Percentiles rank a stretch among this genome's conserved stretches.
Conservation (phyloP, 164 flowering plant species). For the Stephania japonica region DNA sequence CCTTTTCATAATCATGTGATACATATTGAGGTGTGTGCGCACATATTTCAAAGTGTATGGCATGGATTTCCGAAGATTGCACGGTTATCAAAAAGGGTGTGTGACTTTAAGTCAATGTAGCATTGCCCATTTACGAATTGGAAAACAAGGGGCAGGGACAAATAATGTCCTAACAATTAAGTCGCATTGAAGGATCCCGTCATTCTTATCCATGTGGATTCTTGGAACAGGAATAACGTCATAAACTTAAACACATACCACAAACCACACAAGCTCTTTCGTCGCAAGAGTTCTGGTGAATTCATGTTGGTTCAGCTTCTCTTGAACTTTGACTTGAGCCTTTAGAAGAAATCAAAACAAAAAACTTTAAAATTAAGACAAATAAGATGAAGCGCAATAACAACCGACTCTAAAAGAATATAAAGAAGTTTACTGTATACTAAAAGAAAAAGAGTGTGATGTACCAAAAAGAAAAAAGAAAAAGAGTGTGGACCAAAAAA, state of each 20-base stretch:
- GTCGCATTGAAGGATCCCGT: not conserved
- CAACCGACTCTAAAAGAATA: not conserved
- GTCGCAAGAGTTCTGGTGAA: slow-evolving; percentile 67
- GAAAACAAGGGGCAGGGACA: not conserved
- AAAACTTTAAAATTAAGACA: not conserved
- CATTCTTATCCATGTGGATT: not conserved
- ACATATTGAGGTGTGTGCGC: too few species aligned
- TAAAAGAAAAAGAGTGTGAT: not conserved
- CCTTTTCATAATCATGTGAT: too few species aligned
- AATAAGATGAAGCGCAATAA: not conserved
- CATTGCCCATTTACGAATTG: too few species aligned
- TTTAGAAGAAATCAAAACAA: slow-evolving; percentile 9
- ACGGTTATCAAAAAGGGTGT: too few species aligned
- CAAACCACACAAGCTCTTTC: slow-evolving; percentile 74
- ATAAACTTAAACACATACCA: slow-evolving; percentile 35
- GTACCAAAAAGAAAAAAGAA: not conserved
- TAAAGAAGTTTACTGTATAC: not conserved
- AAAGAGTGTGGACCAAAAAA: too few species aligned
- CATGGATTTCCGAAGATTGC: too few species aligned
- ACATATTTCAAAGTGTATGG: too few species aligned
- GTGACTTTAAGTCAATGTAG: too few species aligned
- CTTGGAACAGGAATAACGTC: not conserved
- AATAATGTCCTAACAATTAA: not conserved
- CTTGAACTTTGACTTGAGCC: slow-evolving; percentile 48
- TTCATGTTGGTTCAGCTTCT: slow-evolving; percentile 54